Base-by-base conservation (phyloP, 305 asterid genomes). In the Fraxinus greggii region DNA sequence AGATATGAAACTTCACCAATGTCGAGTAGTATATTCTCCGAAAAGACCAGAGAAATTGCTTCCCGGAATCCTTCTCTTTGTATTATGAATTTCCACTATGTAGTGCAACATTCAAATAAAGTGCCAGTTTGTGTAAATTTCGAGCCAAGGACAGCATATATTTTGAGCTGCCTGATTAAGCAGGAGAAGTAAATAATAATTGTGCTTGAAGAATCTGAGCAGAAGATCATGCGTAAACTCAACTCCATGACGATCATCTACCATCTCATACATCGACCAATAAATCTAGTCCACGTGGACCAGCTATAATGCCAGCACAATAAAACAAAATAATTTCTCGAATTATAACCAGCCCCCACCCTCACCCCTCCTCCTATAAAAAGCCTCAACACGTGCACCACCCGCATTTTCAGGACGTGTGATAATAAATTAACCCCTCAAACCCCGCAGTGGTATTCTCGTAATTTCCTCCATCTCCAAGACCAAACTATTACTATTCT, bases 331-430 rank as follows among this genome's bases (percentile, higher is more conserved):
- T 69, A 69, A 69, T 28, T 69, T 29, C 75, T 15, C 13, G 73
- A 83, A 75, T 70, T 81, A 73, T 69, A 79, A 21, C 81, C 26
- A 63, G 33, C 72, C 36, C 61, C 33, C 24, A 85, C 28, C 5
- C 70, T 0, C 28, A 59, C 73, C 72, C 73, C 72, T 72, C 86
- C 86, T 80, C 87, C 79, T 80, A 81, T 86, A 8, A 86, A 87
- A 86, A 80, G 86, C 80, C 90, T 87, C 54, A 91, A 91, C 93
- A 89, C 91, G 91, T 88, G 94, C 91, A 83, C 79, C 79, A 70
- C 86, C 92, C 93, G 89, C 88, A 81, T 89, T 91, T 85, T 86
- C 86, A 89, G 93, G 91, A 80, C 83, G n/a, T 26, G 1, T 24
- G 36, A 61, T 56, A 3, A 24, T 31, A 79, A 80, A 77, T 24